Evolutionary conservation across 2,329 filamentous ascomycete genomes (phyloP).

Genomic region (Falciphora oryzae): DNA sequence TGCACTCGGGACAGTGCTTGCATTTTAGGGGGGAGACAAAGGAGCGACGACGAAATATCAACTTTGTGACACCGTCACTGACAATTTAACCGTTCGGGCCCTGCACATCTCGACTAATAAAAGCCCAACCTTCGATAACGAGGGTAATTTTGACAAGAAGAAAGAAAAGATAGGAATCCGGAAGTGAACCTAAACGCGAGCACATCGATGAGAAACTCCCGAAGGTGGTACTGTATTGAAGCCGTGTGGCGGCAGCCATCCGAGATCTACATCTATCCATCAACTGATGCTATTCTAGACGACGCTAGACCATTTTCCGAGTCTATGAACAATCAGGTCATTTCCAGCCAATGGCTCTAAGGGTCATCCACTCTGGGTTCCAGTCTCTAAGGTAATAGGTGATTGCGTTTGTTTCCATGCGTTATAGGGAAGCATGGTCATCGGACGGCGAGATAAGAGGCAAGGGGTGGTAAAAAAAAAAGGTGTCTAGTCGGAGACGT

Average conservation of each 20-base stretch:
- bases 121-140: too few relatives aligned
- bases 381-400: background rate
- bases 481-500: slow-evolving; percentile 17
- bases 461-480: background rate
- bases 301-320: background rate
- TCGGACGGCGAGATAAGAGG: background rate
- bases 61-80: too few relatives aligned
- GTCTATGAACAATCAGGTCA: background rate
- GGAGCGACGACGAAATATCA: too few relatives aligned
- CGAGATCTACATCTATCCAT: background rate
- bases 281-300: background rate
- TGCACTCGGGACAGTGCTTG: background rate
- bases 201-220: too few relatives aligned
- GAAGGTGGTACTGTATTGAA: background rate
- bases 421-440: background rate
- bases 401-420: background rate
- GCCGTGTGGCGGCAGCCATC: background rate
- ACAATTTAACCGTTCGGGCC: too few relatives aligned
- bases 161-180: too few relatives aligned
- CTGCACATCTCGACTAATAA: too few relatives aligned
- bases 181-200: too few relatives aligned
- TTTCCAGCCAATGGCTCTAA: background rate
- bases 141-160: too few relatives aligned
- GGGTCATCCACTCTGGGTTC: background rate
- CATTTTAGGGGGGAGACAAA: too few relatives aligned